phyloP scores from a whole-genome alignment of 2,329 filamentous ascomycete species.

The Fusarium sp. region DNA sequence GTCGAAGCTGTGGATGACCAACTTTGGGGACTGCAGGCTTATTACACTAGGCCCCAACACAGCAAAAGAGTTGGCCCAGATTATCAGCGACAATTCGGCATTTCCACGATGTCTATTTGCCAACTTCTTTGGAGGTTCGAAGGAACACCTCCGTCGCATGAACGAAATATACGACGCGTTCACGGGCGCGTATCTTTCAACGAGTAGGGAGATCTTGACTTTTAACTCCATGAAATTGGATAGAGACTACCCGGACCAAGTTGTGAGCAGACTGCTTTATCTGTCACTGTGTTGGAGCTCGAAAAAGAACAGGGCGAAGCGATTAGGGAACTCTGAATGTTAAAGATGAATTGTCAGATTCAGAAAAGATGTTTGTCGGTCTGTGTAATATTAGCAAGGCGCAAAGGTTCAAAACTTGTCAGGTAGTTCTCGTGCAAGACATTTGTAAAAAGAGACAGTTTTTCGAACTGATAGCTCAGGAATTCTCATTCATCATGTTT shows the following conservation, averaged over 20 bases:
- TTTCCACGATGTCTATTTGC: constrained; percentile 26
- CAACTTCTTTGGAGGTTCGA: too few relatives aligned
- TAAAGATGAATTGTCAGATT: too few relatives aligned
- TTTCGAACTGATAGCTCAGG: constrained; percentile 19
- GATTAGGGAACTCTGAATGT: too few relatives aligned
- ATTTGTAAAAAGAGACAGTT: neutral
- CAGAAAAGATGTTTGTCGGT: too few relatives aligned
- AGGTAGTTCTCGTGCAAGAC: too few relatives aligned
- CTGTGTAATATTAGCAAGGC: neutral
- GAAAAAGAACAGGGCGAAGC: neutral
- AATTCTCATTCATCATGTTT: constrained; percentile 28
- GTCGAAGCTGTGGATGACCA: constrained; percentile 39
- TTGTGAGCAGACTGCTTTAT: too few relatives aligned
- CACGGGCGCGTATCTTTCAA: neutral
- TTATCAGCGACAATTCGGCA: constrained; percentile 10
- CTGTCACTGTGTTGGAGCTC: neutral
- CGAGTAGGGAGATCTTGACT: neutral
- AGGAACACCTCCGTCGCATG: too few relatives aligned
- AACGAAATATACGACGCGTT: neutral
- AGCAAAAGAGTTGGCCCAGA: neutral
- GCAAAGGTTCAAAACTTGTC: neutral
- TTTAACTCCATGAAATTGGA: neutral
- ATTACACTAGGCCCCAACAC: neutral
- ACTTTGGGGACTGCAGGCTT: constrained; percentile 41
- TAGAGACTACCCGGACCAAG: neutral